Conservation (phyloP, 768 basidiomycete species). For the Calocybe cyanea region DNA sequence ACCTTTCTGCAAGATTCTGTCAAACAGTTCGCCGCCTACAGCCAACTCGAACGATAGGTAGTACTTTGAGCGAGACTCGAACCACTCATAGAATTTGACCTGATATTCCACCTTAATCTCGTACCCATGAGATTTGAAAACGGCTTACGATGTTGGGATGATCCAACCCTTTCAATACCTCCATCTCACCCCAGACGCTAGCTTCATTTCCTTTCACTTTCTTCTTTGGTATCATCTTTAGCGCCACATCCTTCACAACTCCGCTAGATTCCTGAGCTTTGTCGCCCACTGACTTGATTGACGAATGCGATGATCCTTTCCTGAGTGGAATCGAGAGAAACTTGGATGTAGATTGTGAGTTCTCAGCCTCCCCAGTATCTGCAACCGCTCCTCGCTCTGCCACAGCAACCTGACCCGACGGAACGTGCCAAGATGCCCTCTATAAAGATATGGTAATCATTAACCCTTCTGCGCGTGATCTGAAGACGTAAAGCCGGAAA, state of each 20-base stretch:
- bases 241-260: constrained; percentile 68
- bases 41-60: constrained; percentile 96
- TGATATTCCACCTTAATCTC: constrained; percentile 23
- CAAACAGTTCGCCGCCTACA: constrained; percentile 91
- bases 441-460: constrained; percentile 20
- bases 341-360: constrained; percentile 11
- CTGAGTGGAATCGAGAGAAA: constrained; percentile 11
- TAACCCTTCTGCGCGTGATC: no score
- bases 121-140: neutral
- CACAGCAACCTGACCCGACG: constrained; percentile 50
- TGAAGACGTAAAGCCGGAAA: constrained; percentile 1
- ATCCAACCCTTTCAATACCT: constrained; percentile 82
- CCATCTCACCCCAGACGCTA: constrained; percentile 91
- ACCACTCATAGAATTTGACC: constrained; percentile 97
- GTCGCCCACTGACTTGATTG: constrained; percentile 11
- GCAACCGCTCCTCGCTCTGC: constrained; percentile 58
- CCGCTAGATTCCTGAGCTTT: constrained; percentile 21
- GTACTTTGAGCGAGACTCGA: constrained; percentile 91
- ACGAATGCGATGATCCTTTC: constrained; percentile 15
- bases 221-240: constrained; percentile 94
- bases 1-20: constrained; percentile 77
- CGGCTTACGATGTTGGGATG: constrained; percentile 84
- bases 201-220: constrained; percentile 89
- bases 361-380: constrained; percentile 14
- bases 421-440: constrained; percentile 78